Evolutionary conservation across 306 rosid species (phyloP), one percentile per base, ranked within the genome.

Genomic region (Ormosia emarginata): DNA sequence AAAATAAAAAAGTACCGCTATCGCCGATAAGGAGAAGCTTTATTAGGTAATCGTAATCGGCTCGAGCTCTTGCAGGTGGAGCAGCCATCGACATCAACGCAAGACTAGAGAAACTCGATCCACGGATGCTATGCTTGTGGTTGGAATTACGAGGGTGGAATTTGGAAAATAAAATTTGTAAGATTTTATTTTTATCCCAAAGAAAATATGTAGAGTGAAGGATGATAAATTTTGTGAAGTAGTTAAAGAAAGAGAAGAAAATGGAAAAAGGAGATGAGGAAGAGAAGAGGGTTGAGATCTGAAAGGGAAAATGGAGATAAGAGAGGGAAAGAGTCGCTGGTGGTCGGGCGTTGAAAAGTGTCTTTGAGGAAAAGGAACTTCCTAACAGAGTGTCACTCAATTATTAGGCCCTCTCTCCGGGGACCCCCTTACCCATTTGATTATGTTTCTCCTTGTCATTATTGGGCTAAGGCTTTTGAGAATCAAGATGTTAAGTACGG

Each of bases 21-120:
- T 94, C 98, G 86, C 98, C 98, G 88, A 94, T 94, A 78, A 94
- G 90, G 52, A 94, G 97, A 83, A 94, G 98, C 87, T 94, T 94
- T 71, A 94, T 91, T 62, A 94, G 98, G 73, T 90, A 94, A 87
- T 94, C 98, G 77, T 94, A 92, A 90, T 94, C 98, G 69, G 98
- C 97, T 67, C 98, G 96, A 79, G 97, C 98, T 90, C 98, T 86
- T 5, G 92, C 97, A 46, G 98, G 98, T 68, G 94, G 97, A 82
- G 92, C 94, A 53, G 94, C 92, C 94, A 90, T 90, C n/a, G 87
- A 76, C 71, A 78, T 33, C 15, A 84, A 67, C 67, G 39, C 49
- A 43, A 24, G 52, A 62, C 0, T 12, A 52, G 47, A 69, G 58
- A 46, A 77, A 77, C 55, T 85, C 85, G 82, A 73, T 39, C 43